Base-by-base conservation (phyloP, 2,329 filamentous ascomycete genomes). In the Aspergillus quadrilineatus region DNA sequence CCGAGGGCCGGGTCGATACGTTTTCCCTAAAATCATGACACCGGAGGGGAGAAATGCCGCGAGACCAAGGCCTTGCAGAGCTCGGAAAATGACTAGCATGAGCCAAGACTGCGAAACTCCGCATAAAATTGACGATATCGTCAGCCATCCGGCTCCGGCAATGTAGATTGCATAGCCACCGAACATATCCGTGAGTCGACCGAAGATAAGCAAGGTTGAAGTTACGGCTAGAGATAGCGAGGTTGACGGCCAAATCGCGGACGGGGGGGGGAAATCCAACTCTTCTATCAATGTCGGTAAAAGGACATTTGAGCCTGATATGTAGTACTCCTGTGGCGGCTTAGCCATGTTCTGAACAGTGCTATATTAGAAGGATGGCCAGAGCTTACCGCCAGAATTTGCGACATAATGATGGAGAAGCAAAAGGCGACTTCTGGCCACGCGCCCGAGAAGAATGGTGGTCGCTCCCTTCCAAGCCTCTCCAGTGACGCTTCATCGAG, bases 71-170 rank as follows among this genome's bases (percentile, higher is more conserved):
- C 89, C 89, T 70, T 91, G 88, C 43, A 92, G 74, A 7, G 89
- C 89, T 51, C 89, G 86, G 67, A 86, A 89, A 53, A 88, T 77
- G 62, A 90, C 87, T 59, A 92, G 78, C 85, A 91, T 89, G 50
- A 84, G 70, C 58, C 86, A 81, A 71, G 83, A 87, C 53, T 77
- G 75, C 57, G 85, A 86, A 73, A 92, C 90, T 9, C 89, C 89
- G 14, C 82, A 83, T 53, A 90, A 75, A 52, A 92, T 73, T 8
- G 84, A 86, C 84, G 89, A 92, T 37, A 87, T 60, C 6, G 84
- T 70, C 50, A 90, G 82, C 89, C 89, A 83, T 4, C 69, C 57
- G 75, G 64, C 81, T 0, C 89, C 87, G 53, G 82, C 80, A 0
- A 88, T 80, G 55, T 90, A 84, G 1, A 92, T 79, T 1, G 87